Evolutionary conservation across 2,329 filamentous ascomycete species (phyloP), one percentile per base, ranked within the genome.

Genomic region (Coniella lustricola): DNA sequence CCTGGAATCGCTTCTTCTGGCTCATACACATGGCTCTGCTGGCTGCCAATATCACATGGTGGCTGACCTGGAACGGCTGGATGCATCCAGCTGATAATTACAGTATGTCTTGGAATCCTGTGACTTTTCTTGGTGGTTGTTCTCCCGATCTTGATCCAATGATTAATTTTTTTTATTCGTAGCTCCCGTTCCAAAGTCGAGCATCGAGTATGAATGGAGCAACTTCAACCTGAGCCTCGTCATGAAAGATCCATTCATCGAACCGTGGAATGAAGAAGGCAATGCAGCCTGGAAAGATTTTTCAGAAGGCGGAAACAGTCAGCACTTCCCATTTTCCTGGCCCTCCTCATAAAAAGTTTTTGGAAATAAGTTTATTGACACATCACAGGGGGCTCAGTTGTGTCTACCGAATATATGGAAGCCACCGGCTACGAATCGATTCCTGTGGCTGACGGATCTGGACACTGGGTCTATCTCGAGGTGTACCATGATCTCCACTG

Each of bases 171-270:
- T n/a, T n/a, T n/a, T n/a, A n/a, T n/a, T n/a, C n/a, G n/a, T 16
- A 44, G 41, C 25, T 21, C 41, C 41, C 3, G 3, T 44, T 35
- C 41, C 29, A 18, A 31, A 35, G 29, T 33, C 31, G 17, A 34
- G 34, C n/a, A 44, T 44, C 3, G 41, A 17, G 9, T 44, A 44
- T 18, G 41, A 44, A 22, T 44, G 41, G 41, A 33, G 25, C 10
- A n/a, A 44, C 31, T 44, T 44, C 29, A 44, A 44, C 29, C 25
- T 44, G 3, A 33, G 25, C 9, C 41, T 44, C 14, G 12, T 34
- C 16, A 44, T 44, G 41, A 29, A 44, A 13, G 41, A 44, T n/a
- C 41, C 41, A 29, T 44, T 44, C 17, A 44, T 44, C 29, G 29
- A 44, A 10, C 41, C 41, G 2, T 44, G 41, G 41, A 34, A 34